Base-by-base conservation (phyloP, 345 rosid genomes). In the Pistacia atlantica region DNA sequence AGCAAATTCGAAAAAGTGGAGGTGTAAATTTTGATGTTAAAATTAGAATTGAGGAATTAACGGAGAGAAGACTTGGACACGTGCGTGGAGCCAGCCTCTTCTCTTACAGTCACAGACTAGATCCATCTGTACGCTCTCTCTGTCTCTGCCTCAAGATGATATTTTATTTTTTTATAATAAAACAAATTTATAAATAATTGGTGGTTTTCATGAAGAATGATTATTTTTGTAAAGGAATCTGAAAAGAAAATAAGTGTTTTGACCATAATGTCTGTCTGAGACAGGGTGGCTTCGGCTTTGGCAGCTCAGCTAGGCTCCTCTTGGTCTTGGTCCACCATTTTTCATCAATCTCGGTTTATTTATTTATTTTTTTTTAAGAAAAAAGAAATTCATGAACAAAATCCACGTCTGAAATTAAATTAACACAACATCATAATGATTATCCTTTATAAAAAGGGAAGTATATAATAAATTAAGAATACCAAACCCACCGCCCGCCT, bases 11-110 rank as follows among this genome's bases (percentile, higher is more conserved):
- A 46, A 72, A 67, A 51, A 65, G 22, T 1, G 69, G 52, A 71
- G 78, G 65, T 75, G 18, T 59, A 63, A 71, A 78, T 38, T 78
- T 67, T 33, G 63, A 8, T 4, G 77, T 71, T 74, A 80, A 79
- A 69, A 22, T 46, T 72, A 77, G 79, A 60, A 38, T 33, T 12
- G 46, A 79, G 68, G 57, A 48, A 65, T 22, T 11, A 37, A 13
- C 77, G 65, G 77, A 65, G 62, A 65, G 77, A 65, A 65, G 17
- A 35, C 11, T 59, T 16, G 57, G 57, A 73, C 85, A 77, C 80
- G 85, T 75, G 84, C 42, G 55, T 38, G 77, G 71, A 54, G 71
- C 78, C 79, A 67, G 56, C 82, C 38, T 55, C 48, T 4, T 22
- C 67, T 25, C 71, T 57, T 73, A 14, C 79, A 31, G 46, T 52